Base-by-base conservation (phyloP, 2,329 filamentous ascomycete genomes). In the Colletotrichum tanaceti region DNA sequence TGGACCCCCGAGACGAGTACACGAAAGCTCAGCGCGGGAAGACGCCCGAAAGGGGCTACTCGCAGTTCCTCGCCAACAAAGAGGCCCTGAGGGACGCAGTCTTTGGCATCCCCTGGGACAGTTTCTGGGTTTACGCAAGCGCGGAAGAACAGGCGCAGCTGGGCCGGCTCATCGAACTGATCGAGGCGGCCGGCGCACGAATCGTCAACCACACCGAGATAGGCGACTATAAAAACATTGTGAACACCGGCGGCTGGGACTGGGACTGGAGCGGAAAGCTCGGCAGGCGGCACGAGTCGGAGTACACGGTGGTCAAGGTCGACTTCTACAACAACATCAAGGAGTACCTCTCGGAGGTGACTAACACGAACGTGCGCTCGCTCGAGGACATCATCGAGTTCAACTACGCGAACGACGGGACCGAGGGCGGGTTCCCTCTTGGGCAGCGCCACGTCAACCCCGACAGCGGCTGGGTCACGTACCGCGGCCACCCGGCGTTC, bases 101-200 rank as follows among this genome's bases (percentile, higher is more conserved):
- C 0, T 93, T 93, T 67, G 91, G 91, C 9, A 78, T 93, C 1
- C 91, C 91, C 0, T 93, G 90, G 90, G 77, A 87, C 54, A 89
- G 86, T 71, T 90, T 93, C 79, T 93, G 90, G 91, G 80, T 83
- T 0, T 80, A 88, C 53, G 87, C 88, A 0, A 84, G 87, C 52
- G 71, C 76, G 2, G 83, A 86, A 50, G 88, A 91, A 77, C 82
- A 85, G 60, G 72, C 79, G 0, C 80, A 83, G 11, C 83, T 93
- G 2, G 75, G 85, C 0, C 76, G 79, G 2, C 73, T 87, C 2
- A 73, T 93, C 14, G 74, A 80, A 0, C 73, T 87, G 38, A 86
- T 93, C 44, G 73, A 86, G 75, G 75, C 76, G 0, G 87, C 88
- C 1, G 91, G 91, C 0, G 91, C 89, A 0, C 89, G 84, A 1